Evolutionary conservation across 306 rosid species (phyloP).

Genomic region (Acacia acuminata): DNA sequence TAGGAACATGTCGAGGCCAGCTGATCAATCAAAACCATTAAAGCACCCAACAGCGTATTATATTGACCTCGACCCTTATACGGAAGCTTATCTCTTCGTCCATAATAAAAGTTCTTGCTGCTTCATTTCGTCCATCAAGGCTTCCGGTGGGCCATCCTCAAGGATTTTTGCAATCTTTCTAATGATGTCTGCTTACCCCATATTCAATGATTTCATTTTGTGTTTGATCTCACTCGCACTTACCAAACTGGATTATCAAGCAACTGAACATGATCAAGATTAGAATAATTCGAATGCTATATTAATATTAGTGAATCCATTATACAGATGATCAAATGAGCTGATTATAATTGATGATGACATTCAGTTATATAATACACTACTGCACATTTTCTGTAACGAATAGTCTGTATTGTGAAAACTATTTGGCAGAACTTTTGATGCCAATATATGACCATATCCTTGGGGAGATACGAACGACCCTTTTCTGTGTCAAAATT

Average conservation of each 20-base stretch:
- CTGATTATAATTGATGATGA: background rate
- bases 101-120: background rate
- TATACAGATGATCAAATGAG: background rate
- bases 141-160: conserved; percentile 26
- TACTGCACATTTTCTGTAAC: background rate
- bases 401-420: background rate
- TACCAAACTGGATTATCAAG: background rate
- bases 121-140: conserved; percentile 17
- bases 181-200: conserved; percentile 4
- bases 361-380: background rate
- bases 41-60: conserved; percentile 14
- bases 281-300: background rate
- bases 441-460: background rate
- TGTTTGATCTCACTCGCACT: background rate
- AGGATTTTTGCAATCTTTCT: conserved; percentile 37
- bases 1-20: background rate
- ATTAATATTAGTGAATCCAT: background rate
- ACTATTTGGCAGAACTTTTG: background rate
- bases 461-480: background rate
- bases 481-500: background rate
- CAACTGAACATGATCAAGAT: background rate
- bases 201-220: conserved; percentile 6
- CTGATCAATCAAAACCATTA: background rate
- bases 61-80: conserved; percentile 26
- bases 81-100: conserved; percentile 17